phyloP scores from a whole-genome alignment of 768 basidiomycete species.

The Lanmaoa rubissima region DNA sequence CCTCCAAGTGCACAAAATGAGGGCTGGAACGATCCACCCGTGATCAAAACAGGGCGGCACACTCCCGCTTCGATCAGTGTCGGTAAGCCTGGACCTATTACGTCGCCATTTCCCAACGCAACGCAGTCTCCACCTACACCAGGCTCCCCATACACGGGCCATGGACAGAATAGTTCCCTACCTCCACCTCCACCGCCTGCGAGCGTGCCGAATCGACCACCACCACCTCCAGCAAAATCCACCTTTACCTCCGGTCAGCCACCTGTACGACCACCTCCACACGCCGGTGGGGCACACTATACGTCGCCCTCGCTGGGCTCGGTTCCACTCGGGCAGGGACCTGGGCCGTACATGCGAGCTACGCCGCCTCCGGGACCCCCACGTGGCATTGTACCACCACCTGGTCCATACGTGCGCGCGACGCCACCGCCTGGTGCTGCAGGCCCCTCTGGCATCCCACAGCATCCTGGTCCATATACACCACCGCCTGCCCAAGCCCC shows the following conservation, averaged over 20 bases:
- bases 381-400: constrained; percentile 30
- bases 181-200: constrained; percentile 56
- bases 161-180: constrained; percentile 32
- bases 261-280: constrained; percentile 42
- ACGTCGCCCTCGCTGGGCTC: constrained; percentile 29
- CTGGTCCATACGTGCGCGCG: constrained; percentile 36
- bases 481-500: constrained; percentile 16
- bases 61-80: constrained; percentile 47
- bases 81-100: constrained; percentile 69
- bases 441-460: constrained; percentile 27
- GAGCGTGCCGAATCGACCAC: constrained; percentile 42
- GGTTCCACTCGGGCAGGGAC: constrained; percentile 27
- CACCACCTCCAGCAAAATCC: constrained; percentile 35
- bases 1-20: constrained; percentile 67
- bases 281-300: constrained; percentile 32
- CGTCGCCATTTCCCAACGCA: constrained; percentile 84
- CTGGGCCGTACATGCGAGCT: constrained; percentile 38
- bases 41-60: constrained; percentile 43
- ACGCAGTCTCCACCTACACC: constrained; percentile 44
- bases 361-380: constrained; percentile 43
- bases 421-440: constrained; percentile 41
- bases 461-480: constrained; percentile 30
- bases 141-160: constrained; percentile 45
- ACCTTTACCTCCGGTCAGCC: constrained; percentile 29
- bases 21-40: constrained; percentile 92